These are phyloP conservation scores for Medicago lupulina DNA, from an alignment of 306 rosid species.

Conservation along the genomic window DNA sequence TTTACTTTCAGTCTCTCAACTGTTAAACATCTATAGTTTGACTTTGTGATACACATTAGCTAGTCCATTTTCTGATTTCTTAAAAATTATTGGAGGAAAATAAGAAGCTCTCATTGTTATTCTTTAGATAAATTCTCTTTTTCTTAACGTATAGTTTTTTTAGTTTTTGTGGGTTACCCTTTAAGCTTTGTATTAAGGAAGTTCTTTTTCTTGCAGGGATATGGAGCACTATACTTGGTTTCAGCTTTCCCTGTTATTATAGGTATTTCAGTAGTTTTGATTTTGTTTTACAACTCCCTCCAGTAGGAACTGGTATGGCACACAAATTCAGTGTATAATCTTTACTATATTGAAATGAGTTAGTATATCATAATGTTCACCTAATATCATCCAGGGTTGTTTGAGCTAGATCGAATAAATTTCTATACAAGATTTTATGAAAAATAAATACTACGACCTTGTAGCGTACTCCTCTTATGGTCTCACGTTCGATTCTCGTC, in stretches of 20 bases:
- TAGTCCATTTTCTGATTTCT: conserved; percentile 1
- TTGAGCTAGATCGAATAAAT: background rate
- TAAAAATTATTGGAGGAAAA: conserved; percentile 22
- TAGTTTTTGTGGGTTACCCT: conserved; percentile 2
- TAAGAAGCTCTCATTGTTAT: conserved; percentile 6
- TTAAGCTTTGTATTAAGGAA: conserved; percentile 44
- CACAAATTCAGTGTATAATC: conserved; percentile 42
- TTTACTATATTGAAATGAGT: conserved; percentile 40
- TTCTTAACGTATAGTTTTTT: background rate
- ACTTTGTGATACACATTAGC: conserved; percentile 1
- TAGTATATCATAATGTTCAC: conserved; percentile 32
- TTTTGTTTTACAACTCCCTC: conserved; percentile 89
- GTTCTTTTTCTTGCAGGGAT: conserved; percentile 75
- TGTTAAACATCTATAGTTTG: background rate
- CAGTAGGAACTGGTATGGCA: conserved; percentile 55
- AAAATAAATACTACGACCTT: background rate
- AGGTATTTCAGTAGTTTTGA: conserved; percentile 87
- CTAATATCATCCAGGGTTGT: conserved; percentile 6
- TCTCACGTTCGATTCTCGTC: no score
- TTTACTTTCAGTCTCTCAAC: background rate
- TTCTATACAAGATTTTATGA: background rate
- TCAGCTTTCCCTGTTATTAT: conserved; percentile 91
- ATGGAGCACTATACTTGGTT: conserved; percentile 91
- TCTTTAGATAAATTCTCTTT: background rate
- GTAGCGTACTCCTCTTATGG: no score